A percentile compares a stretch with the other conserved stretches of the same genome.
These are phyloP conservation scores for Luzula sylvatica DNA, from an alignment of 176 grass and related monocot species.

Conservation along the genomic window DNA sequence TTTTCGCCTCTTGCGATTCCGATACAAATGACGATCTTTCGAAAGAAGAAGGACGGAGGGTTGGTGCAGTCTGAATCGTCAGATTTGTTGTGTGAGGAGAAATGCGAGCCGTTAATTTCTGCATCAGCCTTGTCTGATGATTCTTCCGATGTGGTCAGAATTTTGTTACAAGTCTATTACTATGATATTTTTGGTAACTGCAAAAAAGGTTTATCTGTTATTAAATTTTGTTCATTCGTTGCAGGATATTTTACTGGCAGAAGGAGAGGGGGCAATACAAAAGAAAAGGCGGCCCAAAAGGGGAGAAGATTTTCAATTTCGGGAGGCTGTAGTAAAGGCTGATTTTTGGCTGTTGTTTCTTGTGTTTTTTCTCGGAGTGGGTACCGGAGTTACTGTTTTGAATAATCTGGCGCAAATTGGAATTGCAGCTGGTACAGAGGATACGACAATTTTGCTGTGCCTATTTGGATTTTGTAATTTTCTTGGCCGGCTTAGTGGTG, in stretches of 20 bases:
- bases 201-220: background rate
- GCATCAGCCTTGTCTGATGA: constrained; percentile 25
- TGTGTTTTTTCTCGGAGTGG: constrained; percentile 82
- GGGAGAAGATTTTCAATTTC: constrained; percentile 86
- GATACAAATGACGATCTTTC: constrained; percentile 89
- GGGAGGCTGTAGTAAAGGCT: constrained; percentile 69
- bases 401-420: constrained; percentile 94
- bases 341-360: constrained; percentile 84
- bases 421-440: constrained; percentile 63
- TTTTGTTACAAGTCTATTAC: background rate
- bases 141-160: constrained; percentile 37
- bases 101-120: constrained; percentile 43
- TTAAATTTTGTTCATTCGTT: background rate
- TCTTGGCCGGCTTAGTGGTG: constrained; percentile 58
- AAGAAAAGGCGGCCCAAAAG: constrained; percentile 72
- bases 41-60: constrained; percentile 32
- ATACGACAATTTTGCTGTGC: constrained; percentile 69
- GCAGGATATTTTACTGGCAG: constrained; percentile 62
- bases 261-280: constrained; percentile 74
- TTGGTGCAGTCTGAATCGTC: constrained; percentile 17
- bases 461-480: constrained; percentile 90
- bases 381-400: constrained; percentile 82
- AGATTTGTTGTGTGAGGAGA: constrained; percentile 36
- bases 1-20: constrained; percentile 84
- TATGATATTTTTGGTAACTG: constrained; percentile 2